Evolutionary conservation across 192 early-diverging fungal genomes (phyloP), one percentile per base, ranked within the genome.

Genomic region (Endogone sp.): DNA sequence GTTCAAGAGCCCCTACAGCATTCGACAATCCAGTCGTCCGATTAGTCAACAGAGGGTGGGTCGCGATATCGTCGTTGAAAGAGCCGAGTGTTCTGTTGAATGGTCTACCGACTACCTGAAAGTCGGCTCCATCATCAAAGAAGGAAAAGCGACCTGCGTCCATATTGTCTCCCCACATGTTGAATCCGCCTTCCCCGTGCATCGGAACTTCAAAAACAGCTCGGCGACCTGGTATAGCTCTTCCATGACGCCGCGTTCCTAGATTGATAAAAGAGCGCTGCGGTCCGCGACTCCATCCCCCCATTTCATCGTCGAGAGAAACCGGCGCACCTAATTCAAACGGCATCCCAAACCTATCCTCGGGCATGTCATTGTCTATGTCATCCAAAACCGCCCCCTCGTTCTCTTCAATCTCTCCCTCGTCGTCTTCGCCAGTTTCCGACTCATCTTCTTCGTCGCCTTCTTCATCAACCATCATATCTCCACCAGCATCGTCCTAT

Each of bases 21-120:
- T 4, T 44, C 37, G 37, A 13, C 37, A 44, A 44, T 13, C 37
- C 37, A 8, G 37, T 44, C 4, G 37, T 44, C 37, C 37, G 4
- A 13, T 44, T 44, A 23, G 86, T 76, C 32, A 92, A 75, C 29
- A 92, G 71, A 26, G 90, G 90, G 73, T 92, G 90, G 0, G 86
- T 81, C 55, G 84, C 83, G 49, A 82, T 69, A 68, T 85, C 81
- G 65, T 90, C 90, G n/a, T 77, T 79, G 11, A 70, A 71, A 2
- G 77, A 68, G 20, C 76, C 77, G 8, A 75, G 69, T n/a, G 71
- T 71, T 4, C 73, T 72, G 27, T 70, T 65, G 37, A 80, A 67
- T 20, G 72, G 73, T 32, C 82, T 29, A 8, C 79, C 74, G 3
- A 82, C 70, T n/a, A 84, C 64, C 55, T 71, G 57, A 56, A 74